Evolutionary conservation across 2,329 filamentous ascomycete genomes (phyloP).

Genomic region (Fusarium newnesense): DNA sequence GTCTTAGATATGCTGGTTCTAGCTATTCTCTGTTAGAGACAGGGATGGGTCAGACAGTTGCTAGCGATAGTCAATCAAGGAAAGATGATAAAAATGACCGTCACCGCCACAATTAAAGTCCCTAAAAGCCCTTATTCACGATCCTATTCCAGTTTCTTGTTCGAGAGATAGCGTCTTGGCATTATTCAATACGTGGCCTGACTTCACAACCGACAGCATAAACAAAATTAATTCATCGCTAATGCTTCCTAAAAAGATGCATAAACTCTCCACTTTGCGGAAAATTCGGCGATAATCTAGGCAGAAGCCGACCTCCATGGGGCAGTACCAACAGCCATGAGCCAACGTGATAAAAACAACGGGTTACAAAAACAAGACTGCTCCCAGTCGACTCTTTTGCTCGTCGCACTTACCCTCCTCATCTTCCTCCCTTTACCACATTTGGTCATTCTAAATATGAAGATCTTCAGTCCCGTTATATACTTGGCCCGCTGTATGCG

Average conservation of each 20-base stretch:
- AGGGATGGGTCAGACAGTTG: accelerated
- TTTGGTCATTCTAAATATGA: no score
- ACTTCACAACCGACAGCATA: not conserved
- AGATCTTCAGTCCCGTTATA: no score
- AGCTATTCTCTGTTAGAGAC: accelerated
- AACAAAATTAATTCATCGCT: not conserved
- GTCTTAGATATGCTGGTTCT: not conserved
- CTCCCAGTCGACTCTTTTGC: no score
- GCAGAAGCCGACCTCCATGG: not conserved
- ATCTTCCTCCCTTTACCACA: no score
- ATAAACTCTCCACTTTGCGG: not conserved
- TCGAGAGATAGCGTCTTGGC: not conserved
- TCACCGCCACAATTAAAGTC: not conserved
- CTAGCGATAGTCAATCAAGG: accelerated
- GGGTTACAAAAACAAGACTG: no score
- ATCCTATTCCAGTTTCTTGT: no score
- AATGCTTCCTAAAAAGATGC: not conserved
- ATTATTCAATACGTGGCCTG: not conserved
- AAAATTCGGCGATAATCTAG: not conserved
- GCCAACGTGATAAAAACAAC: no score
- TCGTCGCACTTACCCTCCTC: no score
- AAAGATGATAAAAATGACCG: accelerated
- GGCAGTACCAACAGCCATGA: not conserved
- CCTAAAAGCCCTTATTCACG: no score
- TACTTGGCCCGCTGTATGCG: no score